These are phyloP conservation scores for Lentinula detonsa DNA, from an alignment of 768 basidiomycete genomes.

Conservation along the genomic window DNA sequence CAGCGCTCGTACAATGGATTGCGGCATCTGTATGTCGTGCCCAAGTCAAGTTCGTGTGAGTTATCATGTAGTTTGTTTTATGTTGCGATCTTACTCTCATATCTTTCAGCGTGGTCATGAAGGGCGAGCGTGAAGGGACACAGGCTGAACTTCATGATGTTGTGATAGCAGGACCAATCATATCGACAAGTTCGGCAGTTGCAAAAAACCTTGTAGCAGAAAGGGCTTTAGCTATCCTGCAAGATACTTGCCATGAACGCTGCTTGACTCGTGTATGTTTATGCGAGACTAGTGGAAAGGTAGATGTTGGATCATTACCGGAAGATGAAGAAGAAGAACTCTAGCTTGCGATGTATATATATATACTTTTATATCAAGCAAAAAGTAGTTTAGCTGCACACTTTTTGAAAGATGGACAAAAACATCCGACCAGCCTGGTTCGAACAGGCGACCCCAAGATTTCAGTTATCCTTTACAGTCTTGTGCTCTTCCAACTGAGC, in stretches of 20 bases:
- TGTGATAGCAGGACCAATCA: constrained; percentile 54
- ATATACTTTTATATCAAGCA: no score
- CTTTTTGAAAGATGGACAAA: no score
- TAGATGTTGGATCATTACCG: background rate
- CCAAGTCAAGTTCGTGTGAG: constrained; percentile 38
- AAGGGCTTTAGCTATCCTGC: constrained; percentile 47
- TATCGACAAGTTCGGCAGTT: constrained; percentile 49
- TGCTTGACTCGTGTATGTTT: constrained; percentile 37
- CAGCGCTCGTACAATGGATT: constrained; percentile 65
- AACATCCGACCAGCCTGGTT: constrained; percentile 47
- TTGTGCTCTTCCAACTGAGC: constrained; percentile 49
- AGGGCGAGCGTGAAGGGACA: constrained; percentile 34
- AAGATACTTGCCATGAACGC: constrained; percentile 38
- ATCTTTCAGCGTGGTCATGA: constrained; percentile 3
- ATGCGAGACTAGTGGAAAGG: constrained; percentile 19
- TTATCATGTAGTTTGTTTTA: background rate
- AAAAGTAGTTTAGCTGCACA: no score
- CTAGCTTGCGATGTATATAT: no score
- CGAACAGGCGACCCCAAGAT: constrained; percentile 58
- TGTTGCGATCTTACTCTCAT: background rate
- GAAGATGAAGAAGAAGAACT: no score
- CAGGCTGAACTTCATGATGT: constrained; percentile 54
- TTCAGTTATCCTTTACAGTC: constrained; percentile 35
- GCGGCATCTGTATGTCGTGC: constrained; percentile 50
- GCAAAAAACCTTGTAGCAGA: constrained; percentile 68